These are phyloP conservation scores for Alternaria gansuensis DNA, from an alignment of 2,329 filamentous ascomycete genomes.

Conservation along the genomic window DNA sequence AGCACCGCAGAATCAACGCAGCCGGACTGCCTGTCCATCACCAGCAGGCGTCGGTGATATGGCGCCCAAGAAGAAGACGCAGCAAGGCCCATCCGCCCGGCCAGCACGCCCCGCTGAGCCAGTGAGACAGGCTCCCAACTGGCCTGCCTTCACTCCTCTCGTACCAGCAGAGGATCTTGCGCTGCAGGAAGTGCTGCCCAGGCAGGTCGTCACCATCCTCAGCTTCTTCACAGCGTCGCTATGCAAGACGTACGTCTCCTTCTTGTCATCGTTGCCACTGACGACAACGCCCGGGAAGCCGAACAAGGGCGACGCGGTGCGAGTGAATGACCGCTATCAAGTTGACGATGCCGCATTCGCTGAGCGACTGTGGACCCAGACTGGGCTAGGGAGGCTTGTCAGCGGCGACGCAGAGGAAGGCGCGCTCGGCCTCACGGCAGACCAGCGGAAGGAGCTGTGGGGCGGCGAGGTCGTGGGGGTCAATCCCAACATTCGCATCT, in stretches of 20 bases:
- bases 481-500: slow-evolving; percentile 88
- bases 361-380: slow-evolving; percentile 76
- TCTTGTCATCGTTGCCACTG: slow-evolving; percentile 74
- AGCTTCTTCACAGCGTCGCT: slow-evolving; percentile 78
- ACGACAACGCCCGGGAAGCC: slow-evolving; percentile 80
- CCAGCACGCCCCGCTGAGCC: slow-evolving; percentile 6
- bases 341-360: slow-evolving; percentile 80
- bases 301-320: slow-evolving; percentile 79
- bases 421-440: slow-evolving; percentile 38
- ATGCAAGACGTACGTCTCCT: slow-evolving; percentile 78
- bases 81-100: slow-evolving; percentile 16
- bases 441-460: slow-evolving; percentile 64
- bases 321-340: slow-evolving; percentile 91
- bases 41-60: slow-evolving; percentile 22
- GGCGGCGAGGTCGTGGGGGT: slow-evolving; percentile 84
- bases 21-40: background rate
- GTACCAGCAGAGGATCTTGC: slow-evolving; percentile 71
- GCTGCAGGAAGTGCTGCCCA: slow-evolving; percentile 65
- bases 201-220: slow-evolving; percentile 76
- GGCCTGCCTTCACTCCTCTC: slow-evolving; percentile 76
- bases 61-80: slow-evolving; percentile 46
- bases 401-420: slow-evolving; percentile 49
- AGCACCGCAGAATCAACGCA: background rate
- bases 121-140: slow-evolving; percentile 60
- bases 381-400: slow-evolving; percentile 72